Conservation (phyloP, 177 flowering plant genomes). For the Vitis hybrid region DNA sequence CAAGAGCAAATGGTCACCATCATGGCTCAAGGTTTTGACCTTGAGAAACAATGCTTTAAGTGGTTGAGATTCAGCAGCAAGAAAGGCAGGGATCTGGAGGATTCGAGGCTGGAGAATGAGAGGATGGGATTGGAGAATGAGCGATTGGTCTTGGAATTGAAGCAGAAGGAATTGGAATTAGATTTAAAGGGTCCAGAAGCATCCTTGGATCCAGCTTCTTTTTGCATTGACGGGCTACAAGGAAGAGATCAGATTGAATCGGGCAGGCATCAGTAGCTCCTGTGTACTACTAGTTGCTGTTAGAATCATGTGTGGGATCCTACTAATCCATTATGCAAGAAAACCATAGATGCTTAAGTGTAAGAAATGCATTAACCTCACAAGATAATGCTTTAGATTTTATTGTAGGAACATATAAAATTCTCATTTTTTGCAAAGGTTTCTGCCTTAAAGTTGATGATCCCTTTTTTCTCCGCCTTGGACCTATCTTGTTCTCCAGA, state of each 20-base stretch:
- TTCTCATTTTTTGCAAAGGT: too few species aligned
- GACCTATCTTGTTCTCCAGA: too few species aligned
- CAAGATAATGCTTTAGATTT: too few species aligned
- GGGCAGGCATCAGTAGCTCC: slow-evolving; percentile 22
- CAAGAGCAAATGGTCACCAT: slow-evolving; percentile 42
- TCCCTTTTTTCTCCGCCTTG: too few species aligned
- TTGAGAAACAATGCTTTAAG: slow-evolving; percentile 54
- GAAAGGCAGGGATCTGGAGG: slow-evolving; percentile 67
- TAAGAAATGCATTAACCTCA: too few species aligned
- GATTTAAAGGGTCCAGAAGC: slow-evolving; percentile 30
- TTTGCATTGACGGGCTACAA: slow-evolving; percentile 20
- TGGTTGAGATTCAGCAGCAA: slow-evolving; percentile 64
- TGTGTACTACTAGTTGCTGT: neutral
- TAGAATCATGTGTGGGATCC: neutral
- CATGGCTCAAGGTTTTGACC: slow-evolving; percentile 50
- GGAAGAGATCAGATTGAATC: slow-evolving; percentile 29
- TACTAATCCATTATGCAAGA: too few species aligned
- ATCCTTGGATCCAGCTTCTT: slow-evolving; percentile 15
- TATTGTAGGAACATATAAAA: too few species aligned
- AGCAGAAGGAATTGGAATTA: slow-evolving; percentile 47
- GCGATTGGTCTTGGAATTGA: slow-evolving; percentile 45
- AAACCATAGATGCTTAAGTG: too few species aligned
- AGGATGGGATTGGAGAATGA: slow-evolving; percentile 58
- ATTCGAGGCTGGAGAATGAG: slow-evolving; percentile 58
- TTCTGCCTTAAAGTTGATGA: too few species aligned